Evolutionary conservation across 208 protist genomes (phyloP), one percentile per base, ranked within the genome.

Genomic region (Balamuthia mandrillaris): DNA sequence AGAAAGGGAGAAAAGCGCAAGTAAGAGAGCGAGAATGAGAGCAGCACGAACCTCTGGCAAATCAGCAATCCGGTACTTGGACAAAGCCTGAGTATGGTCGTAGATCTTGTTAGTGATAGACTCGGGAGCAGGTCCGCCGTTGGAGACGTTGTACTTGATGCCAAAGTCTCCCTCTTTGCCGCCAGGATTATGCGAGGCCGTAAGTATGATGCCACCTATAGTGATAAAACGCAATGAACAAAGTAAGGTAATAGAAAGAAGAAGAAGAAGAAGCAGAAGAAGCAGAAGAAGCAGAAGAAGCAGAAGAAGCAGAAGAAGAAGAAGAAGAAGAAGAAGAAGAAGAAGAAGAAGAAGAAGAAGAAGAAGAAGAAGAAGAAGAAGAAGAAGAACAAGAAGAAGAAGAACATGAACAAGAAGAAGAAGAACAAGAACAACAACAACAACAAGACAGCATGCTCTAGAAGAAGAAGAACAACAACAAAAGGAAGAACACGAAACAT

Each of bases 141-240:
- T 99, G 21, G 88, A 88, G 44, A 90, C 91, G 92, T 99, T 99
- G 91, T 97, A 99, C 92, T 99, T 99, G 87, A 99, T 97, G 78
- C 98, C 98, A 90, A 99, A 99, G 89, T 99, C 98, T 37, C 94
- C 95, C 3, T 94, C 86, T 27, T 94, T 90, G 61, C 98, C 98
- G 61, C 97, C 98, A 21, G 98, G 97, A 92, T 99, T 99, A 94
- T 99, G 98, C 86, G 90, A 95, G 12, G 98, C 97, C 1, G 97
- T 98, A 14, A 99, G 91, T 70, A 99, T 98, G 81, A 99, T 96
- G 12, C 95, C 97, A 33, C 96, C 96, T 41, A 84, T 89, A 75
- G 16, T 24, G 1, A 0, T 37, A 35, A 7, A 68, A 6, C n/a
- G n/a, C n/a, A n/a, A n/a, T n/a, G n/a, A n/a, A n/a, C n/a, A n/a